phyloP scores from a whole-genome alignment of 352 stramenopile species.

The Globisporangium mamillatum region DNA sequence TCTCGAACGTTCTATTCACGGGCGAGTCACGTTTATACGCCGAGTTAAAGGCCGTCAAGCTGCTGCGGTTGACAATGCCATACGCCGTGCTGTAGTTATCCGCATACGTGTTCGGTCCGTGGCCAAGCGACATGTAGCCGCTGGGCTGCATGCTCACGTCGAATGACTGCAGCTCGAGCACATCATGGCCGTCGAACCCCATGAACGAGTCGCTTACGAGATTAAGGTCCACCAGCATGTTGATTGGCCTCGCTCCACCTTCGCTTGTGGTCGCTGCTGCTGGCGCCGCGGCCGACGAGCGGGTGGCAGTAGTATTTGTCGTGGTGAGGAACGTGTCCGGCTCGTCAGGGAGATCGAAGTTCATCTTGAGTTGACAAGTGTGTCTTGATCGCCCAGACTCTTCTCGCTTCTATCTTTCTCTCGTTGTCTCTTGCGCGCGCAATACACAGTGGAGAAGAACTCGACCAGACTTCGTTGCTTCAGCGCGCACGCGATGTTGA shows the following conservation, averaged over 20 bases:
- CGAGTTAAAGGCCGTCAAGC: not conserved
- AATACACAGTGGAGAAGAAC: not conserved
- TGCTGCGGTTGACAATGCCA: not conserved
- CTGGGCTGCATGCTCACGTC: slow-evolving; percentile 4
- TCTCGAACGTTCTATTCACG: not conserved
- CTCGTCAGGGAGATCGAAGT: not conserved
- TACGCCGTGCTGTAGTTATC: not conserved
- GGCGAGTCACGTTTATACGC: not conserved
- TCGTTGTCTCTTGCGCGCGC: not conserved
- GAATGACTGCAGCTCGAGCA: slow-evolving; percentile 10
- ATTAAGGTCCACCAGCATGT: slow-evolving; percentile 14
- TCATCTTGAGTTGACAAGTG: not conserved
- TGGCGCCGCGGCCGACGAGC: not conserved
- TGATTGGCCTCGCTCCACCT: not conserved
- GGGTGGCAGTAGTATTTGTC: not conserved
- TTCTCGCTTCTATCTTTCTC: not conserved
- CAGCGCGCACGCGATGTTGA: not conserved
- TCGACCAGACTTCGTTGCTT: not conserved
- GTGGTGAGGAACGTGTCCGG: not conserved
- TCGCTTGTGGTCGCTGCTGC: not conserved
- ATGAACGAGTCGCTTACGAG: not conserved
- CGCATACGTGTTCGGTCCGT: not conserved
- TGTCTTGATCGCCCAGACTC: not conserved
- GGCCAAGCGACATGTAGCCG: not conserved
- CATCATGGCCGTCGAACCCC: not conserved